Evolutionary conservation across 139 green algal genomes (phyloP), one percentile per base, ranked within the genome.

Genomic region (Chlorella vulgaris): DNA sequence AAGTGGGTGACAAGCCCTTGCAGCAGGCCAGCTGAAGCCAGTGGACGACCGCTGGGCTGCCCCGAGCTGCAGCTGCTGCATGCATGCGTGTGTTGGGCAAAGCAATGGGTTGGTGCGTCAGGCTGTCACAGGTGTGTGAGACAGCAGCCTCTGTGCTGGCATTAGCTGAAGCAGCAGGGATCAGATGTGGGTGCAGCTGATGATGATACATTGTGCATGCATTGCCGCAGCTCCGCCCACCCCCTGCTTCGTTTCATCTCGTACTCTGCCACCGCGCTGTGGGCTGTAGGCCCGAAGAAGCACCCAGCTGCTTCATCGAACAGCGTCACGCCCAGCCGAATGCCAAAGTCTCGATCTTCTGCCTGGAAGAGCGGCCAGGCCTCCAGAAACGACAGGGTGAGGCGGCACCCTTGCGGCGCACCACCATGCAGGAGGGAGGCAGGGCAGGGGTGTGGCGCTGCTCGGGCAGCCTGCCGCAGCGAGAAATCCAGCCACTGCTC

Each of bases 281-380:
- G 81, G 62, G 78, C 84, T 19, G 91, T 94, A 83, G 85, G 90
- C 40, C 91, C 91, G 43, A 91, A 93, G 69, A 92, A 94, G 4
- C 83, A 80, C 63, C 89, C 90, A 31, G 84, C 80, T 0, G 70
- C 80, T 31, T 90, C 85, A 38, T 94, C 90, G 73, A 84, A 94
- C 63, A 94, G 79, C 2, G 86, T 90, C 0, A 93, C 86, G 21
- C 86, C 83, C 53, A 93, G 79, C 82, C 88, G 84, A 69, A 93
- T 86, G 58, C 92, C 88, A 62, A 91, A 91, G 22, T 61, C 83
- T 33, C 85, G 76, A 53, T 85, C 86, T 36, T 84, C 78, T 65
- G 76, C 71, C 60, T 71, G 69, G 69, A 90, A 84, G 61, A 89
- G 84, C 35, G 89, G 90, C 65, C 93, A 67, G 78, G 88, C 78